Conservation (phyloP, 1,139 yeast genomes). For the Diutina scorzettiae region DNA sequence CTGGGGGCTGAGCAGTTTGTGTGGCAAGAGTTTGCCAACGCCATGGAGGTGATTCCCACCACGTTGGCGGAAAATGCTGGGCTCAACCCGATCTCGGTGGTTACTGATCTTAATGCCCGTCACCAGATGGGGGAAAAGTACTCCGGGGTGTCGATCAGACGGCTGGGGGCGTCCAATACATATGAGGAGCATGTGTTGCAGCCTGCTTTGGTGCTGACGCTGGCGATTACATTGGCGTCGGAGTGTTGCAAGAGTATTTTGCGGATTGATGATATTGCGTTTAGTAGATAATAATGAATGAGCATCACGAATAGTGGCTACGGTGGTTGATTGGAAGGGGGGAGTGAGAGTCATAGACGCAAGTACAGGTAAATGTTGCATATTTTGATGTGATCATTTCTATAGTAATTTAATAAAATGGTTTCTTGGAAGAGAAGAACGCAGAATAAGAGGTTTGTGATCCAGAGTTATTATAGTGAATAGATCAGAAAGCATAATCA, state of each 20-base stretch:
- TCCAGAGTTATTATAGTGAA: too few species aligned
- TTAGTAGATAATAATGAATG: constrained; percentile 1
- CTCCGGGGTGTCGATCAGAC: constrained; percentile 93
- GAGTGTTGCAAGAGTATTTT: constrained; percentile 93
- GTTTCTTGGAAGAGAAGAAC: too few species aligned
- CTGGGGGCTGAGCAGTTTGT: constrained; percentile 92
- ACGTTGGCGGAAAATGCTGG: constrained; percentile 98
- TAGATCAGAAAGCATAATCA: too few species aligned
- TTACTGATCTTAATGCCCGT: constrained; percentile 84
- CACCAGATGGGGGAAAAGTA: constrained; percentile 86
- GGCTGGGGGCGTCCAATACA: constrained; percentile 88
- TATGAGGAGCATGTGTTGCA: constrained; percentile 91
- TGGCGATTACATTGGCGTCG: constrained; percentile 88
- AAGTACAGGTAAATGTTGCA: too few species aligned
- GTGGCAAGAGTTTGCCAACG: constrained; percentile 92
- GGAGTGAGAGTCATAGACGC: too few species aligned
- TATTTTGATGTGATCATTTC: too few species aligned
- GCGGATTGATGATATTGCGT: constrained; percentile 79
- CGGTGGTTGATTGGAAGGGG: too few species aligned
- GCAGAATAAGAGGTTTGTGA: too few species aligned
- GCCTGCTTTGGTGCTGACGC: constrained; percentile 88
- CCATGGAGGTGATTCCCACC: constrained; percentile 91
- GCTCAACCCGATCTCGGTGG: constrained; percentile 84
- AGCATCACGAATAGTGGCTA: too few species aligned
- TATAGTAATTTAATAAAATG: too few species aligned